Evolutionary conservation across 352 stramenopile genomes (phyloP), one percentile per base, ranked within the genome.

Genomic region (Lagenidium giganteum): DNA sequence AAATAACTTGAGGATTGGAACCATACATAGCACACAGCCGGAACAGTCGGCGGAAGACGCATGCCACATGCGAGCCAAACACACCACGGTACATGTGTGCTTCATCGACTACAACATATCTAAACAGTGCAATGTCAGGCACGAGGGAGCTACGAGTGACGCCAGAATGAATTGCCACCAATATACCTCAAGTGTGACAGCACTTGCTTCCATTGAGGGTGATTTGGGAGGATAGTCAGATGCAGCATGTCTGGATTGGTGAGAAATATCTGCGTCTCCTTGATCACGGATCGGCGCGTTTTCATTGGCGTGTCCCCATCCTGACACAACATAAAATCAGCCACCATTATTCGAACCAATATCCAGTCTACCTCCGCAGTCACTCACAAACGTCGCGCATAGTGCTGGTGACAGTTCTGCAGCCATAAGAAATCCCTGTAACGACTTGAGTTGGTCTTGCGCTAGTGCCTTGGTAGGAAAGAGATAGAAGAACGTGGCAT

Each of bases 171-270:
- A 33, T 16, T 16, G 13, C n/a, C 5, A 93, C 84, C 23, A 23
- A 93, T 65, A 38, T 80, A 98, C 55, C 73, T 69, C n/a, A 99
- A 54, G 38, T 89, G 79, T n/a, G 55, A 57, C 13, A 99, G 65
- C 30, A 98, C 69, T 5, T 61, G 56, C 41, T 73, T 67, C 80
- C 96, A 99, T 24, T 85, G 58, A 13, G 69, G 70, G 64, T 98
- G 92, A n/a, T 95, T 74, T 2, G 95, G 91, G 12, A 99, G 59
- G 21, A 99, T 95, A n/a, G 87, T 88, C 12, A 96, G 76, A 62
- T 99, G 96, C 13, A 99, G 72, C 55, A 98, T 99, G 60, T 99
- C 96, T 22, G 96, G 96, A 66, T 99, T 99, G 4, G 95, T 99
- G n/a, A 99, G 66, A 40, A 99, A 95, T 29, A 99, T 83, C 33